phyloP scores from a whole-genome alignment of 257 asterid genomes.

The Solanum clarkiae region DNA sequence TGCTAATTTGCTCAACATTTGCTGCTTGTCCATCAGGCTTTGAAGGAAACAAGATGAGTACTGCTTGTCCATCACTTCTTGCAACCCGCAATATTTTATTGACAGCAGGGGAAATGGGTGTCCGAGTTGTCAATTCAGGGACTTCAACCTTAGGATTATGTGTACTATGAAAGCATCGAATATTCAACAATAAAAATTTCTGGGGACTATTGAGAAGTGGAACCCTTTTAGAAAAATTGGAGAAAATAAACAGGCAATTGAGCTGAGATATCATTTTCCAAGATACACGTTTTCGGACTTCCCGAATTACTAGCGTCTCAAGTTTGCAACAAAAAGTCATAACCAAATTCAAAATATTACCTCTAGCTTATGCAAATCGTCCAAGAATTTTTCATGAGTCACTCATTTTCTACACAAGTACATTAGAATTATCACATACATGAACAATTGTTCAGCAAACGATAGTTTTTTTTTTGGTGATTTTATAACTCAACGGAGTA shows the following conservation, averaged over 20 bases:
- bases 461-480: neutral
- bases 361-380: neutral
- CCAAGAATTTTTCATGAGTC: neutral
- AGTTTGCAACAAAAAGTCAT: neutral
- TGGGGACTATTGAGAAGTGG: conserved; percentile 9
- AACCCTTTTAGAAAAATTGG: neutral
- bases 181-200: conserved; percentile 5
- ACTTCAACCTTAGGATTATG: conserved; percentile 1
- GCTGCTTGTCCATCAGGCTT: conserved; percentile 73
- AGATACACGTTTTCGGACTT: conserved; percentile 3
- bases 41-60: conserved; percentile 66
- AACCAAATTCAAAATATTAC: neutral
- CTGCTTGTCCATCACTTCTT: conserved; percentile 58
- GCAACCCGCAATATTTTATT: conserved; percentile 13
- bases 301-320: conserved; percentile 22
- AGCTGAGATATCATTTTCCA: conserved; percentile 25
- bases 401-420: neutral
- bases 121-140: conserved; percentile 15
- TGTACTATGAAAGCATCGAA: conserved; percentile 9
- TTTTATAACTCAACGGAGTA: neutral
- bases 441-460: neutral
- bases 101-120: neutral
- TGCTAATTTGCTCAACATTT: conserved; percentile 77
- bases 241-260: conserved; percentile 2
- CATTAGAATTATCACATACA: neutral